These are phyloP conservation scores for Aspergillus floridensis DNA, from an alignment of 2,329 filamentous ascomycete genomes.

Conservation along the genomic window DNA sequence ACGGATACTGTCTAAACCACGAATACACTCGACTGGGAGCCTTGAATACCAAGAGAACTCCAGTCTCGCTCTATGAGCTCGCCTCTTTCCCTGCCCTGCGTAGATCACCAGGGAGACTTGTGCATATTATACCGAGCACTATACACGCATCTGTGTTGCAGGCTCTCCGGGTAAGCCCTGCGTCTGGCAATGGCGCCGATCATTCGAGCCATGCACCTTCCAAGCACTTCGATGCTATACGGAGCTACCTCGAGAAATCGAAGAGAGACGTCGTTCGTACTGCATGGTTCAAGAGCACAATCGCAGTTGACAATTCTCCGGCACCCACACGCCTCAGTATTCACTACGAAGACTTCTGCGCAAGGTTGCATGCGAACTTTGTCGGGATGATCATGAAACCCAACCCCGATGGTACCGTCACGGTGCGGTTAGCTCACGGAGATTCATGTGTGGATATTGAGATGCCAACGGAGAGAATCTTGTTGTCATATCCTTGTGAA, in stretches of 20 bases:
- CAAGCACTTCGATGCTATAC: slow-evolving; percentile 10
- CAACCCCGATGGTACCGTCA: slow-evolving; percentile 52
- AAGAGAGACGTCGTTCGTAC: slow-evolving; percentile 15
- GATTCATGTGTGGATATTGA: slow-evolving; percentile 50
- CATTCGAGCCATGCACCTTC: slow-evolving; percentile 17
- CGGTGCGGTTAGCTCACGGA: slow-evolving; percentile 53
- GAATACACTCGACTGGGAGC: slow-evolving; percentile 42
- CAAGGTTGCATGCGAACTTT: slow-evolving; percentile 42
- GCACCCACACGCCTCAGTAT: slow-evolving; percentile 18
- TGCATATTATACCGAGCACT: slow-evolving; percentile 44
- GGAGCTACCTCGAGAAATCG: slow-evolving; percentile 18
- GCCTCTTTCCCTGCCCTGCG: slow-evolving; percentile 49
- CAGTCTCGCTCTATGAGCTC: slow-evolving; percentile 60
- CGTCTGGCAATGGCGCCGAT: slow-evolving; percentile 9
- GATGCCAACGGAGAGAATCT: slow-evolving; percentile 49
- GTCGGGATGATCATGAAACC: slow-evolving; percentile 58
- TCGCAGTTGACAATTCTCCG: slow-evolving; percentile 15
- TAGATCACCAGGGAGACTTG: slow-evolving; percentile 53
- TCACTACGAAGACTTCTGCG: slow-evolving; percentile 15
- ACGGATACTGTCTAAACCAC: slow-evolving; percentile 38
- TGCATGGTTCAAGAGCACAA: slow-evolving; percentile 23
- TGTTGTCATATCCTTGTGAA: slow-evolving; percentile 40
- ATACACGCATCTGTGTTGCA: slow-evolving; percentile 15
- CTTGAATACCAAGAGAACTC: slow-evolving; percentile 44
- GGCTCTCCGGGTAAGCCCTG: neutral